Conservation (phyloP, 2,329 filamentous ascomycete species). For the Akanthomyces uredinophilus region DNA sequence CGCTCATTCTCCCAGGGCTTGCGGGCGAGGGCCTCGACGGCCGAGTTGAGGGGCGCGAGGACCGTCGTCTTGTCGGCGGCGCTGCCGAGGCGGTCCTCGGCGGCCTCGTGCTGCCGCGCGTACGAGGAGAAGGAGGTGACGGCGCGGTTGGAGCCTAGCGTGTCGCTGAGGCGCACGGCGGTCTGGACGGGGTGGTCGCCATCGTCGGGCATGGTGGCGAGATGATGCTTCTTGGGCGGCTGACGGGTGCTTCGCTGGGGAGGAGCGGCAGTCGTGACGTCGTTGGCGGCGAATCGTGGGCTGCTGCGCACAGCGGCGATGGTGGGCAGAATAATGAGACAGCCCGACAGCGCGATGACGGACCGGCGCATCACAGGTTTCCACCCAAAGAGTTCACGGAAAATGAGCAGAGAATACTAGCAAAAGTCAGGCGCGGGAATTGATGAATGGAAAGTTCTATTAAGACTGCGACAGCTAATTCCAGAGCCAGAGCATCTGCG, state of each 20-base stretch:
- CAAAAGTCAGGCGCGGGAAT: not conserved
- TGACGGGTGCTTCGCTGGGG: not conserved
- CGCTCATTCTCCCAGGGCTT: conserved; percentile 81
- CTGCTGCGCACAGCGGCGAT: not conserved
- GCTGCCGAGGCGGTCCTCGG: conserved; percentile 65
- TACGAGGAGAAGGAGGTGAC: conserved; percentile 84
- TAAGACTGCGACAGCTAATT: not conserved
- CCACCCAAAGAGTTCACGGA: not conserved
- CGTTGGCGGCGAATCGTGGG: not conserved
- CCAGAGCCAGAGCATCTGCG: not conserved
- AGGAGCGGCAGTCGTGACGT: conserved; percentile 20
- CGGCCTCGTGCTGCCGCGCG: conserved; percentile 66
- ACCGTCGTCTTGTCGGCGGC: conserved; percentile 68
- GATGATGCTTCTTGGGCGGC: conserved; percentile 2
- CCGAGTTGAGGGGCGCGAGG: conserved; percentile 80
- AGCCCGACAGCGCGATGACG: conserved; percentile 8
- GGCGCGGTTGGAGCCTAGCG: conserved; percentile 70
- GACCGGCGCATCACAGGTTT: conserved; percentile 6
- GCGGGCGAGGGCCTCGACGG: conserved; percentile 68
- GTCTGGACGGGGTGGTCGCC: conserved; percentile 31
- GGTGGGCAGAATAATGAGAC: conserved; percentile 4
- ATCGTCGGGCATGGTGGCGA: conserved; percentile 15
- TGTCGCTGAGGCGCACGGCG: conserved; percentile 71
- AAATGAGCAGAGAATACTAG: not conserved
- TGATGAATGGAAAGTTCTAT: not conserved